A percentile compares a stretch with the other conserved stretches of the same genome.
Conservation (phyloP, 805 yeast genomes). For the Ogataea nakhonphanomensis region DNA sequence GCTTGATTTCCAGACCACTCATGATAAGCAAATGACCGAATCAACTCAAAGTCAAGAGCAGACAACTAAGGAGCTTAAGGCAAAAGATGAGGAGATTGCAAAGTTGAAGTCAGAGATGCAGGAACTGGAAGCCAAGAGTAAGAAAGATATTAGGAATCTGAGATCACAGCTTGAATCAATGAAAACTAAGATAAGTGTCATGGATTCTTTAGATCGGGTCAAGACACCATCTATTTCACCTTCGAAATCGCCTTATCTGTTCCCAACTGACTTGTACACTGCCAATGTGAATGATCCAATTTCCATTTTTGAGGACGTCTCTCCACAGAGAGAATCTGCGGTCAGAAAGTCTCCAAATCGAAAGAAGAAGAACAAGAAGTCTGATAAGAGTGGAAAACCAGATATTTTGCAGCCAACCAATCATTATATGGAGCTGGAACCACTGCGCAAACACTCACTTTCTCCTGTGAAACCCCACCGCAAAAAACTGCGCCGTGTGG, state of each 20-base stretch:
- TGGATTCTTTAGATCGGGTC: conserved; percentile 14
- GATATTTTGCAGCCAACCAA: conserved; percentile 3
- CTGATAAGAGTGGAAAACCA: conserved; percentile 1
- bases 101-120: conserved; percentile 3
- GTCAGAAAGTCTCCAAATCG: conserved; percentile 9
- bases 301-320: conserved; percentile 14
- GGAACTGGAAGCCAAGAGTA: conserved; percentile 13
- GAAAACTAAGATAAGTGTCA: conserved; percentile 17
- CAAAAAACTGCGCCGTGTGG: conserved; percentile 20
- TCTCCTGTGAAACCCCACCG: conserved; percentile 16
- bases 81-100: background rate
- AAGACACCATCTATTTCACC: conserved; percentile 13
- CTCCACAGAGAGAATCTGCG: conserved; percentile 9
- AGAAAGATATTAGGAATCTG: conserved; percentile 14
- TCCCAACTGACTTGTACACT: conserved; percentile 7
- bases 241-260: conserved; percentile 9
- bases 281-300: conserved; percentile 9
- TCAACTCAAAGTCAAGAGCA: conserved; percentile 2
- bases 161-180: conserved; percentile 18
- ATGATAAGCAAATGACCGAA: conserved; percentile 15
- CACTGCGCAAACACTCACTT: conserved; percentile 14
- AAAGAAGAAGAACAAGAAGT: conserved; percentile 9
- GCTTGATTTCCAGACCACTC: conserved; percentile 18
- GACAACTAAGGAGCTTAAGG: conserved; percentile 4
- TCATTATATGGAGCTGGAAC: conserved; percentile 1